Conservation (phyloP, 352 stramenopile species). For the Phytopythium chamaehyphon region DNA sequence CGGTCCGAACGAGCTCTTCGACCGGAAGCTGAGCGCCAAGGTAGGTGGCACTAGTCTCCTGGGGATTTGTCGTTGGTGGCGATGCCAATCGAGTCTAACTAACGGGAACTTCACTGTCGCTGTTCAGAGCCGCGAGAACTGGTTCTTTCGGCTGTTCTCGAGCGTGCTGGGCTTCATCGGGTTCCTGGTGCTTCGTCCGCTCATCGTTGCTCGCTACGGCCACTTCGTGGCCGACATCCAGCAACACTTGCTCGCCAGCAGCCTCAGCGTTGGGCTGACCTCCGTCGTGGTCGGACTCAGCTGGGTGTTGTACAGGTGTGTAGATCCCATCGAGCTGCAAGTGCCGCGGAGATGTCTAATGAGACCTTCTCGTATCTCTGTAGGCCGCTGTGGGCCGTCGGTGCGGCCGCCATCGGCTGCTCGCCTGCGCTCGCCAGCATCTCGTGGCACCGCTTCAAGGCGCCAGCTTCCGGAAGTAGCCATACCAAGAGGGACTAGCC, state of each 20-base stretch:
- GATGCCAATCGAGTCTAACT: too few relatives aligned
- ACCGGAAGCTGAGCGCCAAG: conserved; percentile 37
- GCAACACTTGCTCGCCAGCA: conserved; percentile 39
- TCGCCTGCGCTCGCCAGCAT: conserved; percentile 24
- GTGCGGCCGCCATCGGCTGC: conserved; percentile 24
- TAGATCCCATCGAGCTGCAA: conserved; percentile 10
- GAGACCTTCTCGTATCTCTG: not conserved
- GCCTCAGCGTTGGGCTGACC: conserved; percentile 40
- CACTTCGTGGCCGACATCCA: conserved; percentile 28
- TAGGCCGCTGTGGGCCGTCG: conserved; percentile 53
- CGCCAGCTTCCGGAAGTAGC: too few relatives aligned
- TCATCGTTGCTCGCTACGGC: conserved; percentile 28
- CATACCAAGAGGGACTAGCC: conserved; percentile 36
- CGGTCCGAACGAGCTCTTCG: conserved; percentile 38
- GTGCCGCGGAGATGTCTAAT: not conserved
- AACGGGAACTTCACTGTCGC: too few relatives aligned
- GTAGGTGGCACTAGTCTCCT: too few relatives aligned
- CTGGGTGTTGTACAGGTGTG: conserved; percentile 55
- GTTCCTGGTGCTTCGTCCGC: conserved; percentile 49
- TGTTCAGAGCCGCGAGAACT: conserved; percentile 51
- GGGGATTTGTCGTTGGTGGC: too few relatives aligned
- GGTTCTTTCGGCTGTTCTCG: conserved; percentile 62
- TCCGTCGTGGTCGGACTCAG: conserved; percentile 39
- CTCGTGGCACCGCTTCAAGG: conserved; percentile 19
- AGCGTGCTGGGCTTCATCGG: conserved; percentile 61